Evolutionary conservation across 2,329 filamentous ascomycete species (phyloP), one percentile per base, ranked within the genome.

Genomic region (Alternaria ventricosa): DNA sequence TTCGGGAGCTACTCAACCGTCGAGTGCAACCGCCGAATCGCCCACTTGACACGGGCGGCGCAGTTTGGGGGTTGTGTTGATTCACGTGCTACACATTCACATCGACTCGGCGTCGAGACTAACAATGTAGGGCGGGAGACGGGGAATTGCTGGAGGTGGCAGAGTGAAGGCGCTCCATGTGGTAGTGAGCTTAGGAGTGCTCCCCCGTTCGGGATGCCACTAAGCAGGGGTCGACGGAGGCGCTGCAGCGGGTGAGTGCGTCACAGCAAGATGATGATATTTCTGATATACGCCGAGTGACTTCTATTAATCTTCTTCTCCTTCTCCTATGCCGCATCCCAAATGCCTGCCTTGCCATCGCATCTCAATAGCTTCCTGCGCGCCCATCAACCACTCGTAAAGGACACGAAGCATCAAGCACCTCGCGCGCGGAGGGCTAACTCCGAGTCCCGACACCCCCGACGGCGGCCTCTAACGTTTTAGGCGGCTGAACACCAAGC

Each of bases 121-220:
- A 66, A 51, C 45, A 65, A 56, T 58, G 60, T 33, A 28, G 27
- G 47, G n/a, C 43, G 57, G 55, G 65, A 53, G 49, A 62, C 56
- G 45, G 55, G 65, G 55, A 60, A 33, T 61, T 55, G 58, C 60
- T 60, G 55, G 65, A 63, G 61, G 69, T 65, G 65, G 63, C 67
- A 66, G 64, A 70, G 68, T 66, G 65, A 70, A 71, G 69, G 64
- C 57, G 63, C 57, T 64, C 64, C 50, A 66, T 66, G 64, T 71
- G 68, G 70, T 70, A 67, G 67, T 71, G 71, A 69, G 68, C 69
- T 64, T 69, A 62, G 30, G 55, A 50, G 47, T 57, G 47, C 54
- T 57, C 18, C 41, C 71, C 69, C 62, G 44, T 67, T 69, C 55
- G 67, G 69, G 66, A 69, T 60, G 60, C 57, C 61, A 53, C 64